phyloP scores from a whole-genome alignment of 1,284 basidiomycete genomes.

The Moesziomyces globuligerus region DNA sequence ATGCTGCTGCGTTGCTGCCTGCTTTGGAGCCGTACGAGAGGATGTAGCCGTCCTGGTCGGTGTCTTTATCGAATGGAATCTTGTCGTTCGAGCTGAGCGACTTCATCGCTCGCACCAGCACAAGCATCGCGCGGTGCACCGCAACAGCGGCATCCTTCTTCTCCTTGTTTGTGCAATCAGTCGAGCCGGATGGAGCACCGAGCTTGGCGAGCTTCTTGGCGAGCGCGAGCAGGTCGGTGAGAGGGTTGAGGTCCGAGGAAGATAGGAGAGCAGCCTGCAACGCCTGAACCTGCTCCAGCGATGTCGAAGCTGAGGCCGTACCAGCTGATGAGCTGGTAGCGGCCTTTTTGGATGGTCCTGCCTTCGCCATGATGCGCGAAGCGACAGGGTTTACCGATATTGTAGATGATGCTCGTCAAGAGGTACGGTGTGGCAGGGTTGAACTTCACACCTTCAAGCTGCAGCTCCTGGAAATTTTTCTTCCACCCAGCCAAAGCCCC shows the following conservation, averaged over 20 bases:
- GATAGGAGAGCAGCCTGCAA: constrained; percentile 47
- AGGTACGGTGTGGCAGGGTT: too few relatives aligned
- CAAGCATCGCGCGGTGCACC: constrained; percentile 23
- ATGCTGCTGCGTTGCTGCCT: constrained; percentile 5
- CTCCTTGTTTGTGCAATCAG: constrained; percentile 16
- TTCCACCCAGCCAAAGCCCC: too few relatives aligned
- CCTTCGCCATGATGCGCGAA: constrained; percentile 10
- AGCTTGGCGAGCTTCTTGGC: constrained; percentile 24
- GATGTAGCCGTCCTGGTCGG: constrained; percentile 41
- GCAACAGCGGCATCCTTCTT: constrained; percentile 32
- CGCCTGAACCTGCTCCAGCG: constrained; percentile 31
- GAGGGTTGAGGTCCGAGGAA: constrained; percentile 59
- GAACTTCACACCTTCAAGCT: too few relatives aligned
- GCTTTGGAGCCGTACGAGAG: constrained; percentile 27
- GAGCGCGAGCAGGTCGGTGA: constrained; percentile 53
- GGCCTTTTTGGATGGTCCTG: constrained; percentile 24
- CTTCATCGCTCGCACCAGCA: constrained; percentile 40
- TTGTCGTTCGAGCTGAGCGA: constrained; percentile 43
- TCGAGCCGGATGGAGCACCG: not conserved
- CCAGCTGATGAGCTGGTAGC: constrained; percentile 5
- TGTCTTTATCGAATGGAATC: constrained; percentile 39
- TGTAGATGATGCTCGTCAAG: too few relatives aligned
- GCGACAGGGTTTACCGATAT: too few relatives aligned
- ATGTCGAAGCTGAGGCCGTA: not conserved
- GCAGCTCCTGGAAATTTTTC: too few relatives aligned